Evolutionary conservation across 2,329 filamentous ascomycete species (phyloP).

Genomic region (Diaporthe australafricana): DNA sequence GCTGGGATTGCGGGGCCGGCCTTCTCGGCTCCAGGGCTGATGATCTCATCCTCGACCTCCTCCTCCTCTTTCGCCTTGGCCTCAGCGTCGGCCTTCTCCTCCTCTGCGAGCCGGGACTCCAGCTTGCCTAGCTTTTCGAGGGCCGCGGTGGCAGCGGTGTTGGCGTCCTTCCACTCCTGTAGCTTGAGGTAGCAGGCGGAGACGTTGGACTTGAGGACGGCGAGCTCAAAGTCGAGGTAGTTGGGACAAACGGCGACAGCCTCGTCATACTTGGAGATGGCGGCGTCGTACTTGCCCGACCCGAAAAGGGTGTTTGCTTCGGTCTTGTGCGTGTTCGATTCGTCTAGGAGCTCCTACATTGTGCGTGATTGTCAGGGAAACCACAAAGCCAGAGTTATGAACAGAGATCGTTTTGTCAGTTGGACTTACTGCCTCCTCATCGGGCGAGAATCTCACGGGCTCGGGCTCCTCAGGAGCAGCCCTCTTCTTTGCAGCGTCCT

Average conservation of each 20-base stretch:
- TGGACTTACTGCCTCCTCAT: constrained; percentile 66
- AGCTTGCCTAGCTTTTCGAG: constrained; percentile 79
- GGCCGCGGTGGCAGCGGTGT: constrained; percentile 78
- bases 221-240: constrained; percentile 89
- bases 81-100: constrained; percentile 60
- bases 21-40: constrained; percentile 67
- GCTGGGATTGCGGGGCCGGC: constrained; percentile 54
- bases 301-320: constrained; percentile 85
- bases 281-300: constrained; percentile 77
- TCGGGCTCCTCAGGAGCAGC: constrained; percentile 44
- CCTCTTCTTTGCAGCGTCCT: constrained; percentile 31
- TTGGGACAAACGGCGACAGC: constrained; percentile 83
- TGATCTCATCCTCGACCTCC: constrained; percentile 66
- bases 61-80: constrained; percentile 57
- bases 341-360: constrained; percentile 71
- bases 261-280: constrained; percentile 84
- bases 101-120: constrained; percentile 47
- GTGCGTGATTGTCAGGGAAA: constrained; percentile 21
- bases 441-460: constrained; percentile 58
- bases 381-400: no score
- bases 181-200: constrained; percentile 89
- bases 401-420: not conserved
- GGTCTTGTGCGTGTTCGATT: constrained; percentile 79
- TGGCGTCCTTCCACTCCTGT: constrained; percentile 85
- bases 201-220: constrained; percentile 89